phyloP scores from a whole-genome alignment of 306 rosid genomes.

The Morella rubra region DNA sequence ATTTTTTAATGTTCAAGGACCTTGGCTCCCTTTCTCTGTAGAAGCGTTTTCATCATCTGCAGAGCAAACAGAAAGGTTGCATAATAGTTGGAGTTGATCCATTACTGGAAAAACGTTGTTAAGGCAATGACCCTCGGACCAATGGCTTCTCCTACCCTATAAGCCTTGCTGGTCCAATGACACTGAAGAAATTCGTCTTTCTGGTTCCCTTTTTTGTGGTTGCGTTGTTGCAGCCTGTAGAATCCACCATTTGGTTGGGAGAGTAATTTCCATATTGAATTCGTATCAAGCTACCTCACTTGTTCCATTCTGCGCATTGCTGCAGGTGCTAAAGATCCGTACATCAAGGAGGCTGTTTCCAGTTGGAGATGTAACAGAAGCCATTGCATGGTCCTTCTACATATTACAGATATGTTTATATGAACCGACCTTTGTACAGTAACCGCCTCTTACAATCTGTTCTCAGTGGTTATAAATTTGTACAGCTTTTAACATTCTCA shows the following conservation, averaged over 20 bases:
- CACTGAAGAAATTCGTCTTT: background rate
- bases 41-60: background rate
- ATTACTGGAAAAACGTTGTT: background rate
- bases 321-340: background rate
- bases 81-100: background rate
- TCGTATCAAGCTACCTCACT: background rate
- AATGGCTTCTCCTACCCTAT: background rate
- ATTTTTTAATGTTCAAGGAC: too few relatives aligned
- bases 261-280: background rate
- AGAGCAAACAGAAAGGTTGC: background rate
- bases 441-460: background rate
- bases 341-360: slow-evolving; percentile 5
- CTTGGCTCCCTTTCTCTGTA: background rate
- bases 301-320: background rate
- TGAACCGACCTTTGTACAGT: background rate
- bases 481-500: slow-evolving; percentile 23
- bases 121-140: background rate
- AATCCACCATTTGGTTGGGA: background rate
- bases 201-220: background rate
- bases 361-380: background rate
- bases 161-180: background rate
- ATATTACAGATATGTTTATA: background rate
- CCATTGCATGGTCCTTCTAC: background rate
- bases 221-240: background rate
- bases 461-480: background rate